phyloP scores from a whole-genome alignment of 352 stramenopile species.

The Phytopythium vexans region DNA sequence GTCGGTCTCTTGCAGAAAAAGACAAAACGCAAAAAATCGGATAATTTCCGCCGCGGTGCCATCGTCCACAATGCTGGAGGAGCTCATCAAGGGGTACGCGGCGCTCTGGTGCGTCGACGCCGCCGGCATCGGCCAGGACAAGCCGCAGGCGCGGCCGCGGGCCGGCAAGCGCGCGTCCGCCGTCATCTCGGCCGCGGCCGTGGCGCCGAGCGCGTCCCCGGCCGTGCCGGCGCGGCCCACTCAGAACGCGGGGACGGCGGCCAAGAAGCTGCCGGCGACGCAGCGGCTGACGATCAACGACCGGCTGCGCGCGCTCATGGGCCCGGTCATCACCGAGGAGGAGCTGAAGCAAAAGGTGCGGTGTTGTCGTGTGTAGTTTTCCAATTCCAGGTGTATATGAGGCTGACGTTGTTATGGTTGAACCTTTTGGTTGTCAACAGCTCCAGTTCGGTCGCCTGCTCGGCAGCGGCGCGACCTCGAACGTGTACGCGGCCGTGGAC shows the following conservation, averaged over 20 bases:
- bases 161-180: slow-evolving; percentile 1
- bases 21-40: too few species aligned
- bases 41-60: too few species aligned
- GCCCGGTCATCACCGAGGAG: slow-evolving; percentile 56
- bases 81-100: slow-evolving; percentile 23
- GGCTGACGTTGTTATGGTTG: background rate
- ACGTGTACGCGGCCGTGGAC: slow-evolving; percentile 69
- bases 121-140: slow-evolving; percentile 19
- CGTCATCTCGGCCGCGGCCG: too few species aligned
- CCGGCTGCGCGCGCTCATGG: slow-evolving; percentile 55
- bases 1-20: too few species aligned
- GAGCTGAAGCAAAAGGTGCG: slow-evolving; percentile 47
- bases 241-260: background rate
- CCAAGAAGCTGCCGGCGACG: slow-evolving; percentile 4
- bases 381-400: background rate
- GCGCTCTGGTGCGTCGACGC: slow-evolving; percentile 48
- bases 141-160: slow-evolving; percentile 11
- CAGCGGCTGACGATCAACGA: slow-evolving; percentile 49
- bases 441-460: slow-evolving; percentile 60
- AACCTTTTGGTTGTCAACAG: slow-evolving; percentile 23
- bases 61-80: slow-evolving; percentile 14
- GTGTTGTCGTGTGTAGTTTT: too few species aligned
- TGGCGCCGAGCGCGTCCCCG: slow-evolving; percentile 1
- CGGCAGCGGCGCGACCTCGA: slow-evolving; percentile 70
- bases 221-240: slow-evolving; percentile 3